These are phyloP conservation scores for Solanum sparsipilum DNA, from an alignment of 257 asterid genomes.

Conservation along the genomic window DNA sequence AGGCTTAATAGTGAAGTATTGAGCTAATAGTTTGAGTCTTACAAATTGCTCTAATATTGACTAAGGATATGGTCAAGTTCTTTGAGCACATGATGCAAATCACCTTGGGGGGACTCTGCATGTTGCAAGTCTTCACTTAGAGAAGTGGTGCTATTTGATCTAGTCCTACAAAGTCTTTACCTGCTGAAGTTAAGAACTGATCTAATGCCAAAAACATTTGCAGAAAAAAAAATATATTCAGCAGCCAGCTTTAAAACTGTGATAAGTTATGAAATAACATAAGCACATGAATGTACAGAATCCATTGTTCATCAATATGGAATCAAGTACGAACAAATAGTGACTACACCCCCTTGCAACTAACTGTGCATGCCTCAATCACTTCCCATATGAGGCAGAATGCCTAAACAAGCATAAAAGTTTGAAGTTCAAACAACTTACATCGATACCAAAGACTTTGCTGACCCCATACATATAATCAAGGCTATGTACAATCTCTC, in stretches of 20 bases:
- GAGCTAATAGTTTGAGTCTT: not conserved
- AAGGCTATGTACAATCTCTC: constrained; percentile 66
- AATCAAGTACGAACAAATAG: not conserved
- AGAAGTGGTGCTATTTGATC: not conserved
- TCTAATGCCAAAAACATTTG: not conserved
- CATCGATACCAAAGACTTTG: constrained; percentile 51
- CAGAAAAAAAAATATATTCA: not conserved
- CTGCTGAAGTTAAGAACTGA: not conserved
- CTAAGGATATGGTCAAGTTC: not conserved
- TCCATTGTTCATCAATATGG: not conserved
- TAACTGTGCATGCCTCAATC: not conserved
- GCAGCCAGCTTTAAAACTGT: not conserved
- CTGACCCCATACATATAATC: constrained; percentile 52
- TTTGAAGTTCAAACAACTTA: constrained; percentile 17
- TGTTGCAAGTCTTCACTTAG: not conserved
- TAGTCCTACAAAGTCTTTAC: not conserved
- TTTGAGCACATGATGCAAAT: not conserved
- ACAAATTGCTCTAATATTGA: not conserved
- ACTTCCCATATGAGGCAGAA: not conserved
- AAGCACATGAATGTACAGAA: not conserved
- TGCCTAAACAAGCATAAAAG: not conserved
- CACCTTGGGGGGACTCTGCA: not conserved
- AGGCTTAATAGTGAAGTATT: not conserved
- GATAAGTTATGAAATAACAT: not conserved
- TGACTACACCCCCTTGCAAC: not conserved